These are phyloP conservation scores for Neurospora sp. DNA, from an alignment of 495 filamentous ascomycete genomes.

Conservation along the genomic window DNA sequence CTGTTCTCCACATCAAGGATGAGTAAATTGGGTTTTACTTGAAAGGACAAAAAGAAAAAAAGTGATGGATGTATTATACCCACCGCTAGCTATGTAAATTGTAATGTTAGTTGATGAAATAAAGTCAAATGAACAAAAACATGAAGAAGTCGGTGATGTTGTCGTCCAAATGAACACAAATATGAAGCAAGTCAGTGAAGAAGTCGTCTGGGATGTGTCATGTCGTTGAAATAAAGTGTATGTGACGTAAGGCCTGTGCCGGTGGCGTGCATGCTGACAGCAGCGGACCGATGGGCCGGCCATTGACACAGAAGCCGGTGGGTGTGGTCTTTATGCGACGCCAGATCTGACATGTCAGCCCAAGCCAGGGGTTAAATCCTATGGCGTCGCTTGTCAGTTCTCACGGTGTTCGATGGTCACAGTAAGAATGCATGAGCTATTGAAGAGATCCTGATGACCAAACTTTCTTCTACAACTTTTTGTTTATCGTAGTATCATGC, in stretches of 20 bases:
- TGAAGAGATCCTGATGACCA: background rate
- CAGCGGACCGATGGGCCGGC: background rate
- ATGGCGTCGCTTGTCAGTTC: background rate
- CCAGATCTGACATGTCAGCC: background rate
- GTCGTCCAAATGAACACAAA: background rate
- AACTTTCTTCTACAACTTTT: too few relatives aligned
- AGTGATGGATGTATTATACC: background rate
- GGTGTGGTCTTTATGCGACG: background rate
- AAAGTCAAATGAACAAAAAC: background rate
- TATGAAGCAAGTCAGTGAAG: background rate
- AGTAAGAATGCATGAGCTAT: background rate
- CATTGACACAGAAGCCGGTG: background rate
- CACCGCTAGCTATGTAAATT: background rate
- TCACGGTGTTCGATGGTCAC: background rate
- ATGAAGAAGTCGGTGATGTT: background rate
- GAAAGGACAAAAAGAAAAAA: background rate
- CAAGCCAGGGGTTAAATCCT: background rate
- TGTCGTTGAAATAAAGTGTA: background rate
- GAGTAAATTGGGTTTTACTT: constrained; percentile 2
- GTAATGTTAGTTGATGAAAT: background rate
- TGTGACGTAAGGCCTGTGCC: background rate
- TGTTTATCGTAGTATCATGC: background rate
- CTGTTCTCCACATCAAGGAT: constrained; percentile 60
- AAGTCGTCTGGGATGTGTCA: background rate
- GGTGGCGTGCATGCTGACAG: background rate